Conservation (phyloP, 108 stramenopile species). For the Thalassiosira profunda region DNA sequence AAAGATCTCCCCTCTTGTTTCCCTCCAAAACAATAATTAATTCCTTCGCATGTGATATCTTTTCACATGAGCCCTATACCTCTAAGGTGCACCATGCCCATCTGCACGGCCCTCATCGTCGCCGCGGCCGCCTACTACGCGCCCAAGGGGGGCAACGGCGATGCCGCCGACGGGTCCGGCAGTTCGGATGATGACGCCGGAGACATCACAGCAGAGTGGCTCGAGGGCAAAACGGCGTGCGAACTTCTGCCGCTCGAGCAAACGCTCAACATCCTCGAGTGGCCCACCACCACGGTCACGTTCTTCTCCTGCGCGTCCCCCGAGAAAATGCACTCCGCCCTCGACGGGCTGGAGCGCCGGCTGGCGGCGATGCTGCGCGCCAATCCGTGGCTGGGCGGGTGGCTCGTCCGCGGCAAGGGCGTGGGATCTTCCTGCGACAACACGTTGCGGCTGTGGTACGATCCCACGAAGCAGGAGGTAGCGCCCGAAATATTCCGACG, state of each 20-base stretch:
- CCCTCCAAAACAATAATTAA: too few species aligned
- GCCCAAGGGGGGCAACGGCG: conserved; percentile 2
- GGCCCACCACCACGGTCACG: conserved; percentile 43
- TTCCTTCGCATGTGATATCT: too few species aligned
- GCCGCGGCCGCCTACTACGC: conserved; percentile 8
- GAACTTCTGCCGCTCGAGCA: conserved; percentile 48
- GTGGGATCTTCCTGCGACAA: conserved; percentile 42
- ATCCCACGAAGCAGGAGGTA: conserved; percentile 28
- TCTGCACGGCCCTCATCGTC: conserved; percentile 1
- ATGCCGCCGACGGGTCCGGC: neutral
- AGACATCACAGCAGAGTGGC: conserved; percentile 20
- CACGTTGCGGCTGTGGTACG: conserved; percentile 39
- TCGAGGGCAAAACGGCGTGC: conserved; percentile 35
- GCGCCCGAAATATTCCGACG: conserved; percentile 43
- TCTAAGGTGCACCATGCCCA: too few species aligned
- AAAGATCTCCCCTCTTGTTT: too few species aligned
- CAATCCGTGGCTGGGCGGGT: conserved; percentile 57
- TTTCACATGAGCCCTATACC: too few species aligned
- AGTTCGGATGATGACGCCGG: neutral
- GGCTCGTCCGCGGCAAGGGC: conserved; percentile 33
- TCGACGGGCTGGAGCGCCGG: conserved; percentile 16
- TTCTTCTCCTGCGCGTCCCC: conserved; percentile 20
- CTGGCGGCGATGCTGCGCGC: conserved; percentile 24
- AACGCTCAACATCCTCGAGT: conserved; percentile 33
- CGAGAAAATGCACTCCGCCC: neutral